Percentiles rank a stretch among this genome's conserved stretches.
Evolutionary conservation across 257 asterid species (phyloP).

Genomic region (Petunia axillaris): DNA sequence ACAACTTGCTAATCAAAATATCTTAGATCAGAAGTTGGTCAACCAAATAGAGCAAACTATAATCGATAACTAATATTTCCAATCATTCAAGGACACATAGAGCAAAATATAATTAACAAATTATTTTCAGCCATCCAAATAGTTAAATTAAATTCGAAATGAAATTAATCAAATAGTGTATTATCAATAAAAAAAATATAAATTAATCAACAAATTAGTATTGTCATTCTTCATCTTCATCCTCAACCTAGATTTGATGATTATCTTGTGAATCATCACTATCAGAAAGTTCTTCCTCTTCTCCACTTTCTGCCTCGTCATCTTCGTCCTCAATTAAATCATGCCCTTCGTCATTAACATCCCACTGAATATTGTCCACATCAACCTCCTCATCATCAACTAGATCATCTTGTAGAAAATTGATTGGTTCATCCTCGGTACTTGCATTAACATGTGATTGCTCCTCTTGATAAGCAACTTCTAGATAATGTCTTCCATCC

Average conservation of each 20-base stretch:
- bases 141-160: no score
- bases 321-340: neutral
- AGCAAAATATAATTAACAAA: no score
- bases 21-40: no score
- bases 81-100: neutral
- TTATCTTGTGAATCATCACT: neutral
- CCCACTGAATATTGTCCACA: no score
- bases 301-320: neutral
- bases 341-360: no score
- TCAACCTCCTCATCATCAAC: neutral
- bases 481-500: neutral
- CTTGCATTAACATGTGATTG: neutral
- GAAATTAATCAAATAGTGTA: neutral
- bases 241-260: no score
- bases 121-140: neutral
- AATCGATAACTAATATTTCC: neutral
- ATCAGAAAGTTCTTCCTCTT: neutral
- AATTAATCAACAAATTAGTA: no score
- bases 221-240: no score
- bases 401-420: neutral
- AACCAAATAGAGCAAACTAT: no score
- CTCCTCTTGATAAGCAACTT: conserved; percentile 5
- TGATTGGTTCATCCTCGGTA: neutral
- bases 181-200: neutral
- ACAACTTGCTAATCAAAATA: no score